phyloP scores from a whole-genome alignment of 2,329 filamentous ascomycete genomes.

The Colletotrichum agaves region DNA sequence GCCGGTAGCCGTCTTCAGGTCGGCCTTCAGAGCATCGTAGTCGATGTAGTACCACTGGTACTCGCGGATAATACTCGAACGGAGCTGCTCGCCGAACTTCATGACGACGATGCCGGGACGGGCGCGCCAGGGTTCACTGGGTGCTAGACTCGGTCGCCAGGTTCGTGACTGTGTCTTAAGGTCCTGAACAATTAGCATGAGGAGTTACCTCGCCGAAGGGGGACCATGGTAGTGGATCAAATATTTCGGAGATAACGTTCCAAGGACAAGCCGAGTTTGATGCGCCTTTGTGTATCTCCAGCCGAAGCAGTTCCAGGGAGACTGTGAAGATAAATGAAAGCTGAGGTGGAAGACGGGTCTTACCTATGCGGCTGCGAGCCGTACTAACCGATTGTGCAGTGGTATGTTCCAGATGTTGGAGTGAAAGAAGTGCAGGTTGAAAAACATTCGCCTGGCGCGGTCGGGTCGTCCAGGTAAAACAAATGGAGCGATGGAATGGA shows the following conservation, averaged over 20 bases:
- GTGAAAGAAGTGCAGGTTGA: conserved; percentile 6
- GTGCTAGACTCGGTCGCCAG: conserved; percentile 51
- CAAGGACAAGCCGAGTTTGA: conserved; percentile 3
- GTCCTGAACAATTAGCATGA: conserved; percentile 66
- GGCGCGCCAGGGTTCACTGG: conserved; percentile 46
- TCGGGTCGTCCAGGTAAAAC: conserved; percentile 31
- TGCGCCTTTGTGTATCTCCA: not conserved
- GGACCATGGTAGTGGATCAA: conserved; percentile 32
- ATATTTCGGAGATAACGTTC: conserved; percentile 17
- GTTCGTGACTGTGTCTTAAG: conserved; percentile 55
- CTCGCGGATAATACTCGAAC: conserved; percentile 94
- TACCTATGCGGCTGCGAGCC: conserved; percentile 21
- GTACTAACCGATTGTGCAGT: conserved; percentile 11
- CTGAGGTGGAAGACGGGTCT: conserved; percentile 17
- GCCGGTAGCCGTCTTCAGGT: conserved; percentile 80
- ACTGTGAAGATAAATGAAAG: conserved; percentile 11
- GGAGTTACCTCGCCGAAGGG: conserved; percentile 15
- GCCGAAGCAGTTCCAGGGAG: not conserved
- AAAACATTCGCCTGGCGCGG: conserved; percentile 29
- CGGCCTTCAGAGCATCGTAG: conserved; percentile 91
- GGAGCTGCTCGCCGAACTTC: conserved; percentile 97
- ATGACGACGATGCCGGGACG: conserved; percentile 68
- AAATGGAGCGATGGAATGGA: conserved; percentile 32
- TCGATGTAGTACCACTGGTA: conserved; percentile 99
- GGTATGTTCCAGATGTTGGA: conserved; percentile 16